Percentiles rank a stretch among this genome's conserved stretches.
Conservation (phyloP, 75 land plant species). For the Picea sitchensis region DNA sequence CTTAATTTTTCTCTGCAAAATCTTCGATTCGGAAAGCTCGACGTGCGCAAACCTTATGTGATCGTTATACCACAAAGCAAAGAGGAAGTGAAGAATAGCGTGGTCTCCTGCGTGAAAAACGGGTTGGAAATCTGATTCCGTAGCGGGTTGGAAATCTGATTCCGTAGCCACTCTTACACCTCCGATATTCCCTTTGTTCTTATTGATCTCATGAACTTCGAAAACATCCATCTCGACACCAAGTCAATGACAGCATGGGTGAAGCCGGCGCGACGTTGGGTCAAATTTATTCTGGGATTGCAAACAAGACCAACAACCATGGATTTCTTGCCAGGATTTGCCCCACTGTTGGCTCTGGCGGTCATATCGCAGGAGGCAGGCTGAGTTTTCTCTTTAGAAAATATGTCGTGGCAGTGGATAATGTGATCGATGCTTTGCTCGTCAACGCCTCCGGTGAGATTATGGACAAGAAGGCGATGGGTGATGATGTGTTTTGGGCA, state of each 20-base stretch:
- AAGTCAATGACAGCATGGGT: conserved; percentile 23
- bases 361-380: conserved; percentile 41
- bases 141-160: conserved; percentile 28
- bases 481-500: conserved; percentile 43
- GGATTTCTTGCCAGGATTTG: conserved; percentile 40
- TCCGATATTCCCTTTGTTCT: conserved; percentile 19
- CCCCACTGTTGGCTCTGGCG: conserved; percentile 34
- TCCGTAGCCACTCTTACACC: conserved; percentile 6
- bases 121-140: conserved; percentile 16
- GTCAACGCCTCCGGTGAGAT: conserved; percentile 26
- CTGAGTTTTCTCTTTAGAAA: conserved; percentile 25
- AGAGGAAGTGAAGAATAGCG: neutral
- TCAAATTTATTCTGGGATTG: conserved; percentile 19
- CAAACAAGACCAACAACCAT: neutral
- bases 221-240: conserved; percentile 15
- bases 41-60: conserved; percentile 10
- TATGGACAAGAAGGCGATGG: conserved; percentile 26
- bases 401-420: conserved; percentile 25
- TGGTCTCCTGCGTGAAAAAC: conserved; percentile 2
- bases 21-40: conserved; percentile 22
- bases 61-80: conserved; percentile 17
- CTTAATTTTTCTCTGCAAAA: conserved; percentile 36
- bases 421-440: conserved; percentile 30
- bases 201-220: conserved; percentile 26
- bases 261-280: conserved; percentile 40